phyloP scores from a whole-genome alignment of 805 yeast species.

The Schizosaccharomyces lindneri region DNA sequence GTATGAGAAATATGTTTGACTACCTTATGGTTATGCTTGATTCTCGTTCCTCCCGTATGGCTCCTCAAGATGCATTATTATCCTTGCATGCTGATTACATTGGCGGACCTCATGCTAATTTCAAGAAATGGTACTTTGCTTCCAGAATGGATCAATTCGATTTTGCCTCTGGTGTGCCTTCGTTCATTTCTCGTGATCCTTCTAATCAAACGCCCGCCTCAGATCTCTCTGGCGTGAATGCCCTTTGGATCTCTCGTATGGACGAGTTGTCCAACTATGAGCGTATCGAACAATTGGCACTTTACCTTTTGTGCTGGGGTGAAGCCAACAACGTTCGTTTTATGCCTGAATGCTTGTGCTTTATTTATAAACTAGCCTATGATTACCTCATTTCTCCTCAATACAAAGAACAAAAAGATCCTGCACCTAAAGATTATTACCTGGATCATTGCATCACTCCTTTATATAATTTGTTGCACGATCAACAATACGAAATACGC shows the following conservation, averaged over 20 bases:
- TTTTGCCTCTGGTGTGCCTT: slow-evolving; percentile 29
- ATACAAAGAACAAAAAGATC: slow-evolving; percentile 46
- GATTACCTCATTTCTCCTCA: slow-evolving; percentile 75
- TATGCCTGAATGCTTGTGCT: slow-evolving; percentile 71
- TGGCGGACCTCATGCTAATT: slow-evolving; percentile 74
- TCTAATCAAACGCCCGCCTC: slow-evolving; percentile 21
- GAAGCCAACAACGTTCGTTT: slow-evolving; percentile 76
- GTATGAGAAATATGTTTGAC: slow-evolving; percentile 55
- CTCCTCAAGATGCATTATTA: slow-evolving; percentile 42
- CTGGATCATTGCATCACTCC: slow-evolving; percentile 86
- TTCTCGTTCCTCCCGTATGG: slow-evolving; percentile 61
- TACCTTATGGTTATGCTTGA: slow-evolving; percentile 60
- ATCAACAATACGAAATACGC: slow-evolving; percentile 35
- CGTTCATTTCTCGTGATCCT: slow-evolving; percentile 23
- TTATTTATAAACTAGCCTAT: slow-evolving; percentile 78
- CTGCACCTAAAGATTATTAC: slow-evolving; percentile 39
- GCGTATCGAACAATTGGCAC: slow-evolving; percentile 38
- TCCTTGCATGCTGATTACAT: slow-evolving; percentile 74
- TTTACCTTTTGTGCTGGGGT: slow-evolving; percentile 46
- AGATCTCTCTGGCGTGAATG: slow-evolving; percentile 52
- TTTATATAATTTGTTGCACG: slow-evolving; percentile 38
- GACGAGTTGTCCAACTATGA: slow-evolving; percentile 26
- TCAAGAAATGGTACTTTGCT: slow-evolving; percentile 76
- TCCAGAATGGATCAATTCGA: slow-evolving; percentile 59
- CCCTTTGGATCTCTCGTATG: slow-evolving; percentile 52